These are phyloP conservation scores for Acrocalymma vagum DNA, from an alignment of 2,329 filamentous ascomycete species.

Conservation along the genomic window DNA sequence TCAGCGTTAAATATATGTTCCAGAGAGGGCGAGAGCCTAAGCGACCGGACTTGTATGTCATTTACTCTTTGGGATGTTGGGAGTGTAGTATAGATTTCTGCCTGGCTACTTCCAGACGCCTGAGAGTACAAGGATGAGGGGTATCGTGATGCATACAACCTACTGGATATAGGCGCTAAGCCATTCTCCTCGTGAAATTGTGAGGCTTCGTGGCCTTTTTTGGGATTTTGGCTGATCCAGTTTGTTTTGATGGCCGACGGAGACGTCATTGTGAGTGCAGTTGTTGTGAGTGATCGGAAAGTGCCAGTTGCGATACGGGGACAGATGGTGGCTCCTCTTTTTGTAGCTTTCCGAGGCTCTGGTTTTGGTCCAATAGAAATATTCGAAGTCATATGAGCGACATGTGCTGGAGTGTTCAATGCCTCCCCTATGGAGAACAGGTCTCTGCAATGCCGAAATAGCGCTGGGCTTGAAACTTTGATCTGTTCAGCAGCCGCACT, in stretches of 20 bases:
- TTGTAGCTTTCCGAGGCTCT: conserved; percentile 5
- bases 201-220: too few species aligned
- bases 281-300: conserved; percentile 14
- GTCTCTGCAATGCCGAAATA: conserved; percentile 9
- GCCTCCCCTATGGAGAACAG: conserved; percentile 15
- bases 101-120: conserved; percentile 6
- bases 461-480: conserved; percentile 2
- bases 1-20: too few species aligned
- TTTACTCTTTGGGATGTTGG: conserved; percentile 14
- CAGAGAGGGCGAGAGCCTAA: too few species aligned
- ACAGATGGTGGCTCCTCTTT: conserved; percentile 10
- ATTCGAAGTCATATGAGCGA: conserved; percentile 8
- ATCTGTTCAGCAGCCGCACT: neutral
- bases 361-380: conserved; percentile 5
- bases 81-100: conserved; percentile 25
- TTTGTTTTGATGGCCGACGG: too few species aligned
- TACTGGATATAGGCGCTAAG: conserved; percentile 8
- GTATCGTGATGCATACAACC: conserved; percentile 3
- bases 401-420: neutral
- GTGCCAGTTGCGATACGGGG: conserved; percentile 29
- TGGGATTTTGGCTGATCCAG: too few species aligned
- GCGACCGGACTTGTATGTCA: too few species aligned
- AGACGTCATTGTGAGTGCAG: too few species aligned
- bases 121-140: conserved; percentile 10
- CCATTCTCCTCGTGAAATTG: too few species aligned